phyloP scores from a whole-genome alignment of 306 rosid genomes.

The Vigna hirtella region DNA sequence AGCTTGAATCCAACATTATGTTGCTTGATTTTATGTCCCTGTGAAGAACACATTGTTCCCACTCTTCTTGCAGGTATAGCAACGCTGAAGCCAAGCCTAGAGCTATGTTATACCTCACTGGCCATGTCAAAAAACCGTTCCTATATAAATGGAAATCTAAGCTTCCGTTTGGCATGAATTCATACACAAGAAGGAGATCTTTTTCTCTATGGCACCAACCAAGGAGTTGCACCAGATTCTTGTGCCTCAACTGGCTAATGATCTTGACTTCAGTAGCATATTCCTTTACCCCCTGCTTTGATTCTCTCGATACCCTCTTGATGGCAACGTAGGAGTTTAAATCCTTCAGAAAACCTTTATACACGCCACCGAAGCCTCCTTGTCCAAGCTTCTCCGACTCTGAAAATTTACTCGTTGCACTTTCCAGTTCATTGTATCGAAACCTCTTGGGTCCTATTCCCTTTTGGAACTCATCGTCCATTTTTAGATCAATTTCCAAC shows the following conservation, averaged over 20 bases:
- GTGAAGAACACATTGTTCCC: constrained; percentile 5
- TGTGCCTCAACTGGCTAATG: constrained; percentile 15
- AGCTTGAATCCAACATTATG: constrained; percentile 7
- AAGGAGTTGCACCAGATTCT: constrained; percentile 11
- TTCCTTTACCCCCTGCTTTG: constrained; percentile 5
- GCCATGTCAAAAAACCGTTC: background rate
- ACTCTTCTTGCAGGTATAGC: constrained; percentile 8
- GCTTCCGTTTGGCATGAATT: constrained; percentile 10
- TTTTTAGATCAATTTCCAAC: background rate
- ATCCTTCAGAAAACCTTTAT: constrained; percentile 13
- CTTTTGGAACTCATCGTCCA: constrained; percentile 42
- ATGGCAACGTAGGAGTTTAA: constrained; percentile 7
- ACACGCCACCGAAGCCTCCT: background rate
- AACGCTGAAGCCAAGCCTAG: constrained; percentile 8
- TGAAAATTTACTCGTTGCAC: background rate
- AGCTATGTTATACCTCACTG: constrained; percentile 8
- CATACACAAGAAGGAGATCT: background rate
- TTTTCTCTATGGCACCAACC: constrained; percentile 16
- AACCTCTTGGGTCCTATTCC: constrained; percentile 45
- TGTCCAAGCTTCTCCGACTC: background rate
- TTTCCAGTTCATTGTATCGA: constrained; percentile 27
- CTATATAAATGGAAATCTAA: constrained; percentile 14
- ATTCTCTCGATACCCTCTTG: background rate
- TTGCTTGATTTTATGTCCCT: constrained; percentile 19
- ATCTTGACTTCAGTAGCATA: background rate